Conservation (phyloP, 805 yeast genomes). For the Saturnispora galanensis region DNA sequence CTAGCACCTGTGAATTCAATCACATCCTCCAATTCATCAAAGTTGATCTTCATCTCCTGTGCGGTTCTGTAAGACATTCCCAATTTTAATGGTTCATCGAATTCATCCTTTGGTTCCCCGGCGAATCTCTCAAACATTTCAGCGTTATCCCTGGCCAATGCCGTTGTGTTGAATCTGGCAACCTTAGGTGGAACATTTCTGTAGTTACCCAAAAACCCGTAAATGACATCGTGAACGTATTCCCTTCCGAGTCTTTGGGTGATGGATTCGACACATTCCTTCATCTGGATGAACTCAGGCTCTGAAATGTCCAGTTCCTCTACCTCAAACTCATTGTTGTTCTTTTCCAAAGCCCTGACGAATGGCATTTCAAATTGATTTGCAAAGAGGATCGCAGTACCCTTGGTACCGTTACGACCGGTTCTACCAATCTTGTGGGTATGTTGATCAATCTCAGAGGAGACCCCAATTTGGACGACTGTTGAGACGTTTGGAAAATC, state of each 20-base stretch:
- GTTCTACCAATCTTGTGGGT: constrained; percentile 95
- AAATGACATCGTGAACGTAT: constrained; percentile 12
- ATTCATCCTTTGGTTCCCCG: constrained; percentile 12
- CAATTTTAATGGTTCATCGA: constrained; percentile 6
- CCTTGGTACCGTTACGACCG: constrained; percentile 81
- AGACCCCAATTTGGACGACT: constrained; percentile 77
- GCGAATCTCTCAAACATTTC: constrained; percentile 22
- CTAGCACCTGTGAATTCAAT: constrained; percentile 26
- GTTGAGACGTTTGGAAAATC: constrained; percentile 84
- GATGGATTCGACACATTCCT: constrained; percentile 20
- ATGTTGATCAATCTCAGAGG: constrained; percentile 65
- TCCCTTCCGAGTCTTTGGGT: constrained; percentile 10
- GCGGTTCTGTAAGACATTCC: constrained; percentile 15
- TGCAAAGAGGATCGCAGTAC: constrained; percentile 56
- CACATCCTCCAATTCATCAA: constrained; percentile 19
- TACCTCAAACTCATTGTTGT: constrained; percentile 46
- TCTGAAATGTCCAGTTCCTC: constrained; percentile 29
- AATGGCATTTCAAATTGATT: constrained; percentile 50
- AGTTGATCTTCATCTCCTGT: constrained; percentile 22
- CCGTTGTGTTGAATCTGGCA: constrained; percentile 26
- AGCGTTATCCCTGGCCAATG: constrained; percentile 26
- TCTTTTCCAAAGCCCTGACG: constrained; percentile 37
- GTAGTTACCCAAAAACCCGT: constrained; percentile 13
- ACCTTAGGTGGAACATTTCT: constrained; percentile 16
- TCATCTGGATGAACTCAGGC: constrained; percentile 28